These are phyloP conservation scores for Claviceps monticola DNA, from an alignment of 2,329 filamentous ascomycete genomes.

Conservation along the genomic window DNA sequence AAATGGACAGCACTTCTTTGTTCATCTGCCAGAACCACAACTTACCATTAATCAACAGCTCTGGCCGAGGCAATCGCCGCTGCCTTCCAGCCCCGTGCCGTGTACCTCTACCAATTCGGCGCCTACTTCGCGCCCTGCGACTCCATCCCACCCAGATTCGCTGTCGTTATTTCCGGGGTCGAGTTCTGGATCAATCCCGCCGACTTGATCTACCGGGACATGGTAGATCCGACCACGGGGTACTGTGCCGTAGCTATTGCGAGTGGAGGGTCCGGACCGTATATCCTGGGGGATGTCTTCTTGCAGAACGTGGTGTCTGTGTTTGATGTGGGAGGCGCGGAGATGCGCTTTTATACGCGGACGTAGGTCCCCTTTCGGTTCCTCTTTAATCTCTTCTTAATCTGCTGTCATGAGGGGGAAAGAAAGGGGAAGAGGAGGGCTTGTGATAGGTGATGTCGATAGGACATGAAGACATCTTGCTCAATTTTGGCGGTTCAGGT, in stretches of 20 bases:
- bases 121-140: constrained; percentile 36
- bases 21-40: neutral
- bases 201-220: constrained; percentile 31
- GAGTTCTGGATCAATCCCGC: constrained; percentile 33
- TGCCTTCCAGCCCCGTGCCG: constrained; percentile 31
- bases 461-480: no score
- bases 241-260: constrained; percentile 34
- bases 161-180: constrained; percentile 28
- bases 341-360: constrained; percentile 30
- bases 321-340: constrained; percentile 31
- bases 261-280: constrained; percentile 30
- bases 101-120: constrained; percentile 32
- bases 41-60: constrained; percentile 16
- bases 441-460: neutral
- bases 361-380: neutral
- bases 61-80: constrained; percentile 33
- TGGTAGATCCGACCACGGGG: constrained; percentile 29
- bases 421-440: neutral
- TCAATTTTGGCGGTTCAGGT: neutral
- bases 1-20: neutral
- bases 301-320: constrained; percentile 36
- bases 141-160: constrained; percentile 30
- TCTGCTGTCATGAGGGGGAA: neutral
- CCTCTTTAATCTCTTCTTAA: no score
- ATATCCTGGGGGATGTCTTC: constrained; percentile 36